These are phyloP conservation scores for Stenogyne calaminthoides DNA, from an alignment of 305 asterid species.

Conservation along the genomic window DNA sequence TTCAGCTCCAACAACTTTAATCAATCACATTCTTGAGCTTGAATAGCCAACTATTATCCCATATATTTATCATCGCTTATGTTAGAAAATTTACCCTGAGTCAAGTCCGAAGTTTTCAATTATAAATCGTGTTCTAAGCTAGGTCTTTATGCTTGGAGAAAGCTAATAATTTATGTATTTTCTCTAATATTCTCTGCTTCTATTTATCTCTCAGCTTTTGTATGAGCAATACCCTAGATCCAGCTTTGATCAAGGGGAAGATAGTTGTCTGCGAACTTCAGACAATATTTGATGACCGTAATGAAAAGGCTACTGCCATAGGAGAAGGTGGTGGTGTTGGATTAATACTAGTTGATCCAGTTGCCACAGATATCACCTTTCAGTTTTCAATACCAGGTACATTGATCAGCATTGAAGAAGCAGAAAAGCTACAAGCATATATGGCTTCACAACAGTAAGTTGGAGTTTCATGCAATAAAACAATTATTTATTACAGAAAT, in stretches of 20 bases:
- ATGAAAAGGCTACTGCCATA: conserved; percentile 34
- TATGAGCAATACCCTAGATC: conserved; percentile 50
- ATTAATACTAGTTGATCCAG: conserved; percentile 45
- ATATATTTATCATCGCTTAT: background rate
- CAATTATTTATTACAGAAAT: conserved; percentile 16
- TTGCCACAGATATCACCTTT: conserved; percentile 38
- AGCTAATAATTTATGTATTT: background rate
- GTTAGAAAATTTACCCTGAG: background rate
- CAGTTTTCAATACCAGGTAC: conserved; percentile 49
- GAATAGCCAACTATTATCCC: background rate
- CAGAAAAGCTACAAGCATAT: conserved; percentile 47
- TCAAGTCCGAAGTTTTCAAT: background rate
- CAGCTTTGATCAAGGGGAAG: conserved; percentile 53
- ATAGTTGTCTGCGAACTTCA: conserved; percentile 50
- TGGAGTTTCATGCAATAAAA: background rate
- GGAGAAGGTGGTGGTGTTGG: conserved; percentile 55
- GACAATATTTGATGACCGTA: conserved; percentile 30
- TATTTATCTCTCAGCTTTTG: conserved; percentile 44
- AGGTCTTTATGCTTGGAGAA: background rate
- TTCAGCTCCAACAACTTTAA: background rate
- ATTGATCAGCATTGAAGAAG: conserved; percentile 42
- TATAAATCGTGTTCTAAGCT: background rate
- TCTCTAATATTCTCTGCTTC: conserved; percentile 23
- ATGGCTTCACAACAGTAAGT: conserved; percentile 46
- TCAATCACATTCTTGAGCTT: background rate